Evolutionary conservation across 2,329 filamentous ascomycete genomes (phyloP).

Genomic region (Alternaria sp.): DNA sequence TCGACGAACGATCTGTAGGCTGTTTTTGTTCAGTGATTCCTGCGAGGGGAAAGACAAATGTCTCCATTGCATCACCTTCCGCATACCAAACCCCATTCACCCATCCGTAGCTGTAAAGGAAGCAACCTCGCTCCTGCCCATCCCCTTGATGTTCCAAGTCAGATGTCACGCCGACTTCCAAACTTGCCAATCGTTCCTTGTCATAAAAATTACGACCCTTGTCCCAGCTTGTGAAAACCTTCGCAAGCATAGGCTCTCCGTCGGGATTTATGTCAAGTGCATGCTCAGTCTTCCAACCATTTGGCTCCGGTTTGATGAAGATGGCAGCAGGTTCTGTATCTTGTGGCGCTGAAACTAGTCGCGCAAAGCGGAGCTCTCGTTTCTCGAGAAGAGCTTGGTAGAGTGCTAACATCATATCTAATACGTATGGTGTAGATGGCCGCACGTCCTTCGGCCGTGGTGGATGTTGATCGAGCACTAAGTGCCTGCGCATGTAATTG

Average conservation of each 20-base stretch:
- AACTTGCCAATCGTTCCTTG: slow-evolving; percentile 20
- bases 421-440: slow-evolving; percentile 11
- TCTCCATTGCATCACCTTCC: slow-evolving; percentile 10
- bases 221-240: slow-evolving; percentile 28
- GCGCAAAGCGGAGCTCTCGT: slow-evolving; percentile 16
- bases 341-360: slow-evolving; percentile 8
- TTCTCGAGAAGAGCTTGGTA: slow-evolving; percentile 14
- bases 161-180: slow-evolving; percentile 13
- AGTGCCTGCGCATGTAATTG: neutral
- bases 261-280: neutral
- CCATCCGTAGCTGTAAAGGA: slow-evolving; percentile 20
- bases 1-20: too few species aligned
- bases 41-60: slow-evolving; percentile 13
- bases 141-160: neutral
- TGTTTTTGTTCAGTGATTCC: slow-evolving; percentile 1
- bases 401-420: slow-evolving; percentile 20
- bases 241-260: neutral
- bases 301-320: slow-evolving; percentile 14
- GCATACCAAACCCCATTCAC: slow-evolving; percentile 27
- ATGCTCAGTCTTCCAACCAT: neutral
- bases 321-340: slow-evolving; percentile 14
- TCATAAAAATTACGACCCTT: slow-evolving; percentile 10
- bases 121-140: neutral
- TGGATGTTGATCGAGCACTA: slow-evolving; percentile 5
- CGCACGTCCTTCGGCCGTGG: neutral